phyloP scores from a whole-genome alignment of 305 asterid species.

The Stenogyne calaminthoides region DNA sequence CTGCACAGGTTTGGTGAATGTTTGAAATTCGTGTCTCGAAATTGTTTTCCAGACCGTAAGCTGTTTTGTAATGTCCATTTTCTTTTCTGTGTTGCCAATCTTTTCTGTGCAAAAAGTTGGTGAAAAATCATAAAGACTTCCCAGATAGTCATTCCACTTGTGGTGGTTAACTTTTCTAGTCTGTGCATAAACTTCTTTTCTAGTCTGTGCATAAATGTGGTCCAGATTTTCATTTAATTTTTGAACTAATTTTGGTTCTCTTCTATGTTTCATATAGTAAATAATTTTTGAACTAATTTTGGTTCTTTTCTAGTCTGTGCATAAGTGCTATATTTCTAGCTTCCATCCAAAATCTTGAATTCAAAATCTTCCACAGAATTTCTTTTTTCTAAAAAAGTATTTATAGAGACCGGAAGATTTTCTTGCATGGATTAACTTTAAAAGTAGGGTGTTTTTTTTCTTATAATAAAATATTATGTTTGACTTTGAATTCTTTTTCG shows the following conservation, averaged over 20 bases:
- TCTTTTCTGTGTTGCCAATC: neutral
- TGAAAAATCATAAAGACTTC: conserved; percentile 21
- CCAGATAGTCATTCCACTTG: neutral
- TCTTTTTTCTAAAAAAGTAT: neutral
- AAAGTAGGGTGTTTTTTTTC: neutral
- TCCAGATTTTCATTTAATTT: conserved; percentile 16
- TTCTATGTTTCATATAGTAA: neutral
- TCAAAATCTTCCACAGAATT: neutral
- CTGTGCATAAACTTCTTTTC: neutral
- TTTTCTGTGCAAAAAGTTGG: conserved; percentile 28
- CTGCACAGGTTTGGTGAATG: conserved; percentile 27
- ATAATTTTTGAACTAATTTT: no score
- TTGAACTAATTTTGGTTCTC: neutral
- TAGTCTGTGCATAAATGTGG: conserved; percentile 12
- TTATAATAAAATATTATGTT: neutral
- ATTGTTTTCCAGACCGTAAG: no score
- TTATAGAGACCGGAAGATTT: neutral
- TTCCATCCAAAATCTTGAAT: no score
- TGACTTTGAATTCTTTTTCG: neutral
- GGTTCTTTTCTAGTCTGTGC: no score
- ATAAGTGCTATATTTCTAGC: no score
- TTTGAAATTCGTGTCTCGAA: neutral
- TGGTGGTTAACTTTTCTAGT: conserved; percentile 1
- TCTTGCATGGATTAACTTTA: neutral
- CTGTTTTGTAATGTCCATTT: no score